Evolutionary conservation across 2,329 filamentous ascomycete genomes (phyloP).

Genomic region (Stemphylium beticola): DNA sequence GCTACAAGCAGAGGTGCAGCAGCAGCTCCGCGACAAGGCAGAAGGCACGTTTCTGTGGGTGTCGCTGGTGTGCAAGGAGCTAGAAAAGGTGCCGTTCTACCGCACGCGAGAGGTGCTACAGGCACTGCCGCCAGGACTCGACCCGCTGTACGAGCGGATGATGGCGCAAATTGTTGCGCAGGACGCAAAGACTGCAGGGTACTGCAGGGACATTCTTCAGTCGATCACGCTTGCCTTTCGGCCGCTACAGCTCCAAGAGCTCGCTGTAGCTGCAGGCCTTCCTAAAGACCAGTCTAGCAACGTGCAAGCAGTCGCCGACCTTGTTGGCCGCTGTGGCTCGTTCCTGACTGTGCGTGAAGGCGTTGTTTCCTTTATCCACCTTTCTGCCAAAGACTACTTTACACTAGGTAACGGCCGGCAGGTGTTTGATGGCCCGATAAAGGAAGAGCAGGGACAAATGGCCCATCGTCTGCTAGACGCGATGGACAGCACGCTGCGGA

Average conservation of each 20-base stretch:
- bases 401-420: background rate
- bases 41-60: slow-evolving; percentile 55
- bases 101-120: slow-evolving; percentile 19
- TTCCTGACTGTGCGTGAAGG: slow-evolving; percentile 47
- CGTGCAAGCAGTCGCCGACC: background rate
- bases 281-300: background rate
- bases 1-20: slow-evolving; percentile 2
- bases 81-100: slow-evolving; percentile 27
- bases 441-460: slow-evolving; percentile 13
- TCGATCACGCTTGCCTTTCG: slow-evolving; percentile 3
- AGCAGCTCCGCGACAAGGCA: slow-evolving; percentile 32
- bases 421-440: slow-evolving; percentile 22
- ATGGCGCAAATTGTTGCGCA: slow-evolving; percentile 23
- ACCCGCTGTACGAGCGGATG: slow-evolving; percentile 51
- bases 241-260: slow-evolving; percentile 6
- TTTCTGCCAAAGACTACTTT: slow-evolving; percentile 53
- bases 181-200: background rate
- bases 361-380: slow-evolving; percentile 49
- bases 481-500: slow-evolving; percentile 21
- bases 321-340: slow-evolving; percentile 36
- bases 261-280: background rate
- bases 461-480: slow-evolving; percentile 37
- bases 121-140: slow-evolving; percentile 46
- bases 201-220: slow-evolving; percentile 9
- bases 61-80: slow-evolving; percentile 45